Percentiles rank a stretch among this genome's conserved stretches.
Conservation (phyloP, 306 rosid genomes). For the Elaeagnus macrophylla region DNA sequence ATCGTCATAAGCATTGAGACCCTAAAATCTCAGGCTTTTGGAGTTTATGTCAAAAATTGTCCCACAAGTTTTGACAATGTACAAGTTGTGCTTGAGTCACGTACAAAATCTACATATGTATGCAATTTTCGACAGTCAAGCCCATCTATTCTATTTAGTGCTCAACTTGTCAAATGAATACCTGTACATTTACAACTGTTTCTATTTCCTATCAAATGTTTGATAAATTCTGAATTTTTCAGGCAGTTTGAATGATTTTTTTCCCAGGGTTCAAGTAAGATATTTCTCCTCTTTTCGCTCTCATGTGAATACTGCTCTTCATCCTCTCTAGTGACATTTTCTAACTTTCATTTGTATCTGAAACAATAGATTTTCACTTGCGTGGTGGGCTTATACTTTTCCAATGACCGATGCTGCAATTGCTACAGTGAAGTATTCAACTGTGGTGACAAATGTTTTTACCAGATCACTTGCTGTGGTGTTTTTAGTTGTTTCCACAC, state of each 20-base stretch:
- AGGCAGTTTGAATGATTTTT: slow-evolving; percentile 76
- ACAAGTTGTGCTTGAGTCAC: too few relatives aligned
- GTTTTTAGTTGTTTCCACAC: slow-evolving; percentile 39
- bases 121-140: too few relatives aligned
- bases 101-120: too few relatives aligned
- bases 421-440: slow-evolving; percentile 78
- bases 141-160: too few relatives aligned
- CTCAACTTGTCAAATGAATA: too few relatives aligned
- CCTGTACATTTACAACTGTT: too few relatives aligned
- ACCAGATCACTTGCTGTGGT: slow-evolving; percentile 47
- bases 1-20: too few relatives aligned
- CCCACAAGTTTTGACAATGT: too few relatives aligned
- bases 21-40: too few relatives aligned
- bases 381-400: slow-evolving; percentile 99
- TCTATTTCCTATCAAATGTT: too few relatives aligned
- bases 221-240: slow-evolving; percentile 11
- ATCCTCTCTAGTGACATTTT: not conserved
- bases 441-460: slow-evolving; percentile 39
- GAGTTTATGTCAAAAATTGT: too few relatives aligned
- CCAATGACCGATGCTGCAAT: slow-evolving; percentile 98
- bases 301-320: not conserved
- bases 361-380: slow-evolving; percentile 57
- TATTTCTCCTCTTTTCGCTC: not conserved
- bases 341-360: slow-evolving; percentile 15
- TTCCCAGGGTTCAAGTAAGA: slow-evolving; percentile 77